A percentile compares a stretch with the other conserved stretches of the same genome.
phyloP scores from a whole-genome alignment of 1,284 basidiomycete genomes.

The Trametes pubescens region DNA sequence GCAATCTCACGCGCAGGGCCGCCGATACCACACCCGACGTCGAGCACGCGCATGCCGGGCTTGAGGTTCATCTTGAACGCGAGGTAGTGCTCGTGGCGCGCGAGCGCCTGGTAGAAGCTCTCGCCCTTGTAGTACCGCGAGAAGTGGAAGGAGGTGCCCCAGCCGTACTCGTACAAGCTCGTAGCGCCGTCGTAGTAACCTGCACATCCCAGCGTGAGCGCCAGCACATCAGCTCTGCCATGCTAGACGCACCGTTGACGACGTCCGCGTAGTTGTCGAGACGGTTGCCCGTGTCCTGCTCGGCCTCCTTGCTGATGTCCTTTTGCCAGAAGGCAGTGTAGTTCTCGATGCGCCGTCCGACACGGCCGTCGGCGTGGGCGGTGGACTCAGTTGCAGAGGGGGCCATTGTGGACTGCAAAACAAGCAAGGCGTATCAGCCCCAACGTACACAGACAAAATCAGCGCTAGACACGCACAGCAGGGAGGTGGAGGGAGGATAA shows the following conservation, averaged over 20 bases:
- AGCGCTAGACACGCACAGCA: background rate
- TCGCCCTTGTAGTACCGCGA: slow-evolving; percentile 98
- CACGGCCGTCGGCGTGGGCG: slow-evolving; percentile 72
- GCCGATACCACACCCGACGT: slow-evolving; percentile 98
- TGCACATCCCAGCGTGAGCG: slow-evolving; percentile 40
- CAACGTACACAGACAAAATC: slow-evolving; percentile 1
- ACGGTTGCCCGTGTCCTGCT: slow-evolving; percentile 77
- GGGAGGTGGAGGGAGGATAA: slow-evolving; percentile 11
- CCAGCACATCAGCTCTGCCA: slow-evolving; percentile 11
- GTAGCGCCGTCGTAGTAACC: slow-evolving; percentile 98
- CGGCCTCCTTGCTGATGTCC: slow-evolving; percentile 78
- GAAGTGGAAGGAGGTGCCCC: slow-evolving; percentile 96
- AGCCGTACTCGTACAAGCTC: slow-evolving; percentile 96
- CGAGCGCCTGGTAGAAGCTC: slow-evolving; percentile 83
- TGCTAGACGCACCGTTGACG: slow-evolving; percentile 77
- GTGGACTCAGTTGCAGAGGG: slow-evolving; percentile 35
- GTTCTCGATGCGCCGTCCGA: slow-evolving; percentile 85
- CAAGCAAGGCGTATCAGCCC: background rate
- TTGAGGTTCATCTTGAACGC: slow-evolving; percentile 84
- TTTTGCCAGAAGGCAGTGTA: slow-evolving; percentile 97
- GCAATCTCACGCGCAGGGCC: slow-evolving; percentile 97
- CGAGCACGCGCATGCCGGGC: slow-evolving; percentile 95
- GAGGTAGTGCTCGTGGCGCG: slow-evolving; percentile 98
- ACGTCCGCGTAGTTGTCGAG: slow-evolving; percentile 91
- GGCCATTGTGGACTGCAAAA: slow-evolving; percentile 37